These are phyloP conservation scores for Cytospora chrysosperma DNA, from an alignment of 2,329 filamentous ascomycete genomes.

Conservation along the genomic window DNA sequence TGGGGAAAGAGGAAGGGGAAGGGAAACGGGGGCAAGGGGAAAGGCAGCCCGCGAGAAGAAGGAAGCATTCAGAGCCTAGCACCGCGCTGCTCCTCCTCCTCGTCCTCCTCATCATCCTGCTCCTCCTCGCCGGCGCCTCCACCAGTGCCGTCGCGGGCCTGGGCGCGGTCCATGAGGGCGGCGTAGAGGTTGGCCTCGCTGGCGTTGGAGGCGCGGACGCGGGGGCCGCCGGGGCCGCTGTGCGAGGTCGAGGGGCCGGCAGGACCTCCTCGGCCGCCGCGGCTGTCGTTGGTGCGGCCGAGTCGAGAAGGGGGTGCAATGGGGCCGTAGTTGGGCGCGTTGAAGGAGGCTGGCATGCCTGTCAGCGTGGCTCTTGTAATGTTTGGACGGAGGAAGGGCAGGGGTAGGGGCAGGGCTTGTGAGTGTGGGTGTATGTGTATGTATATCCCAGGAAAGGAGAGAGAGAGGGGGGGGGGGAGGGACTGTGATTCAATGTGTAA, in stretches of 20 bases:
- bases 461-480: no score
- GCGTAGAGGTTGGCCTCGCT: slow-evolving; percentile 9
- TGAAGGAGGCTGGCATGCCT: slow-evolving; percentile 4
- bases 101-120: not conserved
- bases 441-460: not conserved
- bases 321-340: slow-evolving; percentile 12
- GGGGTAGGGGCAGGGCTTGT: no score
- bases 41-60: no score
- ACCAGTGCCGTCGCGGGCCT: not conserved
- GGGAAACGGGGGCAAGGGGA: no score
- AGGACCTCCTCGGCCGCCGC: not conserved
- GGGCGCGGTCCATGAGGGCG: not conserved
- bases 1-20: no score
- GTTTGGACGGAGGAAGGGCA: not conserved
- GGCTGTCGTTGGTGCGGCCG: not conserved
- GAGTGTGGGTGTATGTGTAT: not conserved
- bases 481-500: not conserved
- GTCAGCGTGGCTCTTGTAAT: not conserved
- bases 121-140: not conserved
- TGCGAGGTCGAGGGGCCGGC: not conserved
- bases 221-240: not conserved
- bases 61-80: not conserved
- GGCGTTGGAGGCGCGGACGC: not conserved
- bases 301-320: slow-evolving; percentile 13
- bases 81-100: slow-evolving; percentile 10